A percentile compares a stretch with the other conserved stretches of the same genome.
These are phyloP conservation scores for Prunus persica DNA, from an alignment of 306 rosid genomes.

Conservation along the genomic window Prunus_persica_NCBIv2 NC_034009.1:18342001-18342500, in stretches of 20 bases:
- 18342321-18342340: conserved; percentile 15
- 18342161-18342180: conserved; percentile 27
- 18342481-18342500: no score
- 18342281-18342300: no score
- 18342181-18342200: conserved; percentile 27
- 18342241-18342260: conserved; percentile 23
- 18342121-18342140: conserved; percentile 2
- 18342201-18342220: conserved; percentile 8
- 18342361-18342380: no score
- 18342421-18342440: no score
- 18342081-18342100: conserved; percentile 31
- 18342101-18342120: conserved; percentile 13
- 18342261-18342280: background rate
- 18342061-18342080: conserved; percentile 33
- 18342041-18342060: conserved; percentile 13
- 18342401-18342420: no score
- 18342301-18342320: no score
- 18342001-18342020: background rate
- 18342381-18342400: no score
- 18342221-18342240: conserved; percentile 26
- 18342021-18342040: background rate
- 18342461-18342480: no score
- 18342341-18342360: no score
- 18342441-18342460: no score
- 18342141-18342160: conserved; percentile 14